Evolutionary conservation across 1,284 basidiomycete genomes (phyloP).

Genomic region (Porogramme epimiltina): DNA sequence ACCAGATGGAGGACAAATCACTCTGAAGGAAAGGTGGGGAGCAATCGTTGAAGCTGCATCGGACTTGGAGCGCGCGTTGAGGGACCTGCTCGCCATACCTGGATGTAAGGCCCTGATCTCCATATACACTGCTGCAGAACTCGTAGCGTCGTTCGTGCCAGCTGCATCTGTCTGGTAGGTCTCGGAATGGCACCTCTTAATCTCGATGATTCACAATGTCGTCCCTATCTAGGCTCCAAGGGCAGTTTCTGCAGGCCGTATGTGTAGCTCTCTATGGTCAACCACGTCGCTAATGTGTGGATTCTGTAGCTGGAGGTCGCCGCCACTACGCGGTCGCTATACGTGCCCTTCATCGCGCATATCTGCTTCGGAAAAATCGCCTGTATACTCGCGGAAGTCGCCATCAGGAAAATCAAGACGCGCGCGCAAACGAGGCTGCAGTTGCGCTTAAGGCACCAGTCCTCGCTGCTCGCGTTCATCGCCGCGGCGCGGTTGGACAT

Average conservation of each 20-base stretch:
- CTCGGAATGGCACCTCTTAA: constrained; percentile 9
- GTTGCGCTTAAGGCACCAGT: constrained; percentile 58
- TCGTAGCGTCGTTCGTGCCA: constrained; percentile 57
- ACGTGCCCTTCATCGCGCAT: constrained; percentile 55
- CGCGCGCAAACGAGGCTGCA: constrained; percentile 45
- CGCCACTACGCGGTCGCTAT: constrained; percentile 60
- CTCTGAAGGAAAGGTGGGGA: constrained; percentile 44
- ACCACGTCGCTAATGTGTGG: not conserved
- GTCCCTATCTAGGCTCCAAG: not conserved
- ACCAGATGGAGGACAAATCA: constrained; percentile 37
- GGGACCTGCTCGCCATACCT: constrained; percentile 56
- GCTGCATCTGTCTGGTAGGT: constrained; percentile 60
- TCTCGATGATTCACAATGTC: not conserved
- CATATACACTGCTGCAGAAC: constrained; percentile 47
- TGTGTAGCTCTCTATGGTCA: not conserved
- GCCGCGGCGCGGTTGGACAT: constrained; percentile 73
- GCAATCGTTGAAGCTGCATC: constrained; percentile 53
- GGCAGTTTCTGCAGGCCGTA: not conserved
- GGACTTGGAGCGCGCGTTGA: constrained; percentile 65
- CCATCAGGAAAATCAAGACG: constrained; percentile 42
- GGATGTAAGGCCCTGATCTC: constrained; percentile 51
- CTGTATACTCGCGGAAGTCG: constrained; percentile 48
- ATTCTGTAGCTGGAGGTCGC: constrained; percentile 52
- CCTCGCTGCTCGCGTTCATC: constrained; percentile 60
- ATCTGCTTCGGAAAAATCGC: constrained; percentile 55